Conservation (phyloP, 352 stramenopile species). For the Globisporangium carolinianum region DNA sequence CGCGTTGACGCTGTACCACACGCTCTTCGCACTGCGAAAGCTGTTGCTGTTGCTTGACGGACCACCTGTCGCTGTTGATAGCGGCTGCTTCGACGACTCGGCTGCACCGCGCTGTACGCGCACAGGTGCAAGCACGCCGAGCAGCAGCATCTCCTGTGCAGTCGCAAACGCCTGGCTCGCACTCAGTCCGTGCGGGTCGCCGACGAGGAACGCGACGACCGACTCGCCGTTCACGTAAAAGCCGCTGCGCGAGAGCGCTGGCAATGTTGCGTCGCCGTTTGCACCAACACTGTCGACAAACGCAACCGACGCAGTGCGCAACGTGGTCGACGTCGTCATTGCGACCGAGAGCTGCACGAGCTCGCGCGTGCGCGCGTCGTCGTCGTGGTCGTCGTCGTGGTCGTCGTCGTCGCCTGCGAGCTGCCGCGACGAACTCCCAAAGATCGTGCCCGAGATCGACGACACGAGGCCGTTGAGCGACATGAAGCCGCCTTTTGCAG, state of each 20-base stretch:
- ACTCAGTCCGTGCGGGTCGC: conserved; percentile 43
- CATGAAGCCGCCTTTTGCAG: conserved; percentile 56
- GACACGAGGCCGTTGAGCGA: conserved; percentile 77
- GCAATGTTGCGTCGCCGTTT: conserved; percentile 17
- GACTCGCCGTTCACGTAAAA: conserved; percentile 79
- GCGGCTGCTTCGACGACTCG: conserved; percentile 13
- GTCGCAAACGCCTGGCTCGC: conserved; percentile 61
- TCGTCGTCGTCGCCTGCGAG: conserved; percentile 30
- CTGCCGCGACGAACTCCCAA: conserved; percentile 50
- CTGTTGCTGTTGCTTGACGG: conserved; percentile 14
- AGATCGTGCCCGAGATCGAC: conserved; percentile 73
- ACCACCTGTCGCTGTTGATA: too few relatives aligned
- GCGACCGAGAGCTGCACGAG: conserved; percentile 61
- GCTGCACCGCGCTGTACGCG: conserved; percentile 8
- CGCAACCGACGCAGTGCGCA: conserved; percentile 59
- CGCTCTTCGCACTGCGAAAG: conserved; percentile 73
- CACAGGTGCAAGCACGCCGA: conserved; percentile 56
- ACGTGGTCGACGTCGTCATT: conserved; percentile 56
- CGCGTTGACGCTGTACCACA: conserved; percentile 79
- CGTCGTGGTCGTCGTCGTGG: conserved; percentile 27
- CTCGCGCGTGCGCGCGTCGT: conserved; percentile 40
- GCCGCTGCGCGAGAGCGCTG: conserved; percentile 34
- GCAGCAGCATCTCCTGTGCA: conserved; percentile 69
- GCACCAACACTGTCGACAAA: conserved; percentile 42
- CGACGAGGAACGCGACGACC: conserved; percentile 69